These are phyloP conservation scores for Fraxinus sp. DNA, from an alignment of 305 asterid species.

Conservation along the genomic window DNA sequence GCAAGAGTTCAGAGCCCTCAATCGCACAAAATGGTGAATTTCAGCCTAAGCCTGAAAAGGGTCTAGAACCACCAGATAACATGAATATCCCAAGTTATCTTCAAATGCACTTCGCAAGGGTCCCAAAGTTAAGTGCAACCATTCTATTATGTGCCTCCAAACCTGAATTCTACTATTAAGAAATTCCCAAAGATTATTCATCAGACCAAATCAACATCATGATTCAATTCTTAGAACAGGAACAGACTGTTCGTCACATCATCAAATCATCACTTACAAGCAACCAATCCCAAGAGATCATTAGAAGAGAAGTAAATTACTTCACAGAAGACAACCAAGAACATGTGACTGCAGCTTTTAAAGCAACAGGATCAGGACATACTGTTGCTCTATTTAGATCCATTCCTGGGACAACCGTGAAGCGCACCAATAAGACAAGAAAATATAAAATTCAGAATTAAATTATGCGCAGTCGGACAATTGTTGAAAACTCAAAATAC, in stretches of 20 bases:
- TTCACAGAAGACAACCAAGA: background rate
- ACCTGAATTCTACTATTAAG: background rate
- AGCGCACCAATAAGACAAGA: background rate
- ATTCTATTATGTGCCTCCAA: background rate
- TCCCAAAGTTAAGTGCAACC: background rate
- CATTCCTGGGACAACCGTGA: background rate
- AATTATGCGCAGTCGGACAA: background rate
- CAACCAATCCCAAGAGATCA: background rate
- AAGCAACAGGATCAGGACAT: background rate
- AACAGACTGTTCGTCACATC: background rate
- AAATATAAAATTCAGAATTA: background rate
- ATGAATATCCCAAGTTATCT: background rate
- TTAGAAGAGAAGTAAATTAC: background rate
- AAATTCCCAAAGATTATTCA: background rate
- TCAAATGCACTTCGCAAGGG: background rate
- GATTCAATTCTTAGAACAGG: background rate
- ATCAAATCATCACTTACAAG: background rate
- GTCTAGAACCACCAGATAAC: background rate
- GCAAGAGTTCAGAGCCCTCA: background rate
- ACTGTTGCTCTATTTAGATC: background rate
- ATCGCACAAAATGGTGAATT: background rate
- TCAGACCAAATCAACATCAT: background rate
- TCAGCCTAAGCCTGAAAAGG: background rate
- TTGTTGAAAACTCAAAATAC: background rate
- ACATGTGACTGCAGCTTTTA: background rate